Evolutionary conservation across 2,329 filamentous ascomycete species (phyloP), one percentile per base, ranked within the genome.

Genomic region (Microsporum canis): DNA sequence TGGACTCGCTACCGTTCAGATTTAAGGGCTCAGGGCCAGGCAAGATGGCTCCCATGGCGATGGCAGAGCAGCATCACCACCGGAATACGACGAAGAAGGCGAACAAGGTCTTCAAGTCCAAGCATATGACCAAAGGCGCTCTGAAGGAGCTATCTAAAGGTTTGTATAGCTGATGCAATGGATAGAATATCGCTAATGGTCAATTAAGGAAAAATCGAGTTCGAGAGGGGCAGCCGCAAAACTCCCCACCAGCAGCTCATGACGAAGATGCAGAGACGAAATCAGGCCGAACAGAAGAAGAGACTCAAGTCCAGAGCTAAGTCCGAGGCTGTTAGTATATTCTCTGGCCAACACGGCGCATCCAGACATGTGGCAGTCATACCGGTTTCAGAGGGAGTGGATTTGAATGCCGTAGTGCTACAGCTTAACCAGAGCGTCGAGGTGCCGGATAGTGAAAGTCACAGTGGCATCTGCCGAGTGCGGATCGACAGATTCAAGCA

Each of bases 161-260:
- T 91, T 68, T 43, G 67, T 23, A n/a, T 55, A 39, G 4, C 33
- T 33, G 38, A 29, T 57, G 36, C 10, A 8, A 23, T n/a, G 10
- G 51, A 34, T 34, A 31, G 5, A 23, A 49, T 56, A 3, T 23
- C 17, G 6, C 7, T 49, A 31, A 68, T 67, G 60, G 66, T 47
- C 67, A 49, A 62, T 62, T 41, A 64, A 94, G 89, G 91, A 71
- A 94, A 94, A 75, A 82, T 92, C 57, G 86, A 85, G 68, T 31
- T 47, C 29, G 88, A 95, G 71, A 84, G 82, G 68, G 86, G 87
- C 63, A 80, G 80, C 68, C 85, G 92, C 70, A 95, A 89, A 75
- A 96, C 92, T 14, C 89, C 89, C 60, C 90, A 96, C 73, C 94
- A 99, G 73, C 90, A 96, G 77, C 84, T 96, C 77, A 92, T 96